Percentiles rank a stretch among this genome's conserved stretches.
Conservation (phyloP, 73 alveolate genomes). For the Diophrys sp. region DNA sequence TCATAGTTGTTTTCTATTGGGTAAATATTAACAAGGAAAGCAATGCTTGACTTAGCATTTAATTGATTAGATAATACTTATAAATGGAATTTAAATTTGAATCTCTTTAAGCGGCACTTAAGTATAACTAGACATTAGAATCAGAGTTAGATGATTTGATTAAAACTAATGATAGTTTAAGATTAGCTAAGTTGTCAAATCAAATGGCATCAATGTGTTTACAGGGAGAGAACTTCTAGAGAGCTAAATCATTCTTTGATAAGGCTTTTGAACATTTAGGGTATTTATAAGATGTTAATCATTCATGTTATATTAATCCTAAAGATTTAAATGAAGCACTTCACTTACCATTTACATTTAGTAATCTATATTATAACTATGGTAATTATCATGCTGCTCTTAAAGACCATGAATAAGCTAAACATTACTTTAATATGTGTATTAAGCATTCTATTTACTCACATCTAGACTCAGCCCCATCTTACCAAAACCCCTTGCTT, state of each 20-base stretch:
- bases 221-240: conserved; percentile 34
- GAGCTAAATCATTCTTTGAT: conserved; percentile 37
- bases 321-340: background rate
- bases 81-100: background rate
- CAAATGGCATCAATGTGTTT: conserved; percentile 31
- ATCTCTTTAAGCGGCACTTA: conserved; percentile 2
- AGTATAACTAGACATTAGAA: conserved; percentile 36
- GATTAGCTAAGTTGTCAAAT: background rate
- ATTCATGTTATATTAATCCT: background rate
- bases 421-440: conserved; percentile 23
- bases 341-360: conserved; percentile 3
- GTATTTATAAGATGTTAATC: background rate
- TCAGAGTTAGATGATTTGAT: background rate
- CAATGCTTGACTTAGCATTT: too few relatives aligned
- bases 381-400: conserved; percentile 52
- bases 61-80: too few relatives aligned
- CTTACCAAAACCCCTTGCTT: too few relatives aligned
- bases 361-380: conserved; percentile 40
- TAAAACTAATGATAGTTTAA: background rate
- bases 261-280: conserved; percentile 24
- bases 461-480: too few relatives aligned
- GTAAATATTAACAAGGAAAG: too few relatives aligned
- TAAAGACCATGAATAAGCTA: conserved; percentile 45
- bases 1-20: too few relatives aligned
- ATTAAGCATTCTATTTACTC: conserved; percentile 30